Conservation (phyloP, 2,329 filamentous ascomycete genomes). For the Purpureocillium takamizusanense region DNA sequence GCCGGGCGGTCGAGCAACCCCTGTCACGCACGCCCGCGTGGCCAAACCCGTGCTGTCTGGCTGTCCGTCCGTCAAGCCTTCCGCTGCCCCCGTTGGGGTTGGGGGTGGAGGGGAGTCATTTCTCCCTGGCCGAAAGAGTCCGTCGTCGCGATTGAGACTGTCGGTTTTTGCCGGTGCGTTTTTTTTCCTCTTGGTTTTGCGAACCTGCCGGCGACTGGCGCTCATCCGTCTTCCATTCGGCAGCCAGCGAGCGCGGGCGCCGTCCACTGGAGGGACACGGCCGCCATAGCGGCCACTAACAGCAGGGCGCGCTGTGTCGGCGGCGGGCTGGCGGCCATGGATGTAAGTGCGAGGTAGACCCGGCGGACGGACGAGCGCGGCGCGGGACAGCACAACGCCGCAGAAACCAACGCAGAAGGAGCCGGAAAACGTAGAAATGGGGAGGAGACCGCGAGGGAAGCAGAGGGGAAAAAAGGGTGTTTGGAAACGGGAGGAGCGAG, state of each 20-base stretch:
- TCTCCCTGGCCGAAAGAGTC: not conserved
- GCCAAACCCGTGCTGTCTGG: slow-evolving; percentile 4
- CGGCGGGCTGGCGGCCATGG: not conserved
- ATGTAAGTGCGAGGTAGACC: slow-evolving; percentile 2
- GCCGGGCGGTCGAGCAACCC: slow-evolving; percentile 6
- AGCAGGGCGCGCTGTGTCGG: not conserved
- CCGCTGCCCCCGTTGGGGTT: not conserved
- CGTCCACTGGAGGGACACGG: not conserved
- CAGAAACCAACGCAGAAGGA: not conserved
- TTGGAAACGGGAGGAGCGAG: slow-evolving; percentile 14
- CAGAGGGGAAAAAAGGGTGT: slow-evolving; percentile 1
- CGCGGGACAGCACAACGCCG: not conserved
- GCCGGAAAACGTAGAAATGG: slow-evolving; percentile 2
- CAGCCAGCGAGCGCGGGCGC: too few species aligned
- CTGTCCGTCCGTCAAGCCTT: slow-evolving; percentile 3
- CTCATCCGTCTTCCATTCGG: too few species aligned
- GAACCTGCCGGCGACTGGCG: too few species aligned
- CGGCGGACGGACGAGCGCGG: too few species aligned
- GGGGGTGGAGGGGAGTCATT: not conserved
- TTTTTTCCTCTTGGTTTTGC: not conserved
- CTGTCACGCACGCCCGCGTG: slow-evolving; percentile 10
- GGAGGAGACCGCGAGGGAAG: slow-evolving; percentile 5
- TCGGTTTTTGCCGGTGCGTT: not conserved
- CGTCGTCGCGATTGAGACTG: too few species aligned
- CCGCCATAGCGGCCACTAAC: not conserved